Evolutionary conservation across 768 basidiomycete species (phyloP), one percentile per base, ranked within the genome.

Genomic region (Punctularia strigosozonata): DNA sequence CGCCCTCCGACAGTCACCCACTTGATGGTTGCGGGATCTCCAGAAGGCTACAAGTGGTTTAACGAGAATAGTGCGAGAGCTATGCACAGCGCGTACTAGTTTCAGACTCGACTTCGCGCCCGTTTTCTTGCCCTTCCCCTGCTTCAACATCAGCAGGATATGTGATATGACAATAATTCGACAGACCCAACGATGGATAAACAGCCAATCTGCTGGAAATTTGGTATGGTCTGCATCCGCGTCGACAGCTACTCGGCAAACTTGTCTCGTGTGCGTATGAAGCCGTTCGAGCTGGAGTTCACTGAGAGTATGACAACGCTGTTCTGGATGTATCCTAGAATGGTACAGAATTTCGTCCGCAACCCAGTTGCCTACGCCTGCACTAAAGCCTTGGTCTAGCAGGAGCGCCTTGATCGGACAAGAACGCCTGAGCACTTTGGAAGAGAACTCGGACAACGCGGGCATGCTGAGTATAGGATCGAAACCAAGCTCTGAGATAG

Each of bases 351-450:
- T 73, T 57, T 84, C 79, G 51, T 82, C 77, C 76, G 84, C 83
- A 15, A 87, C 73, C 78, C 83, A 87, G 52, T 87, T 88, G 3
- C 85, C 80, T 7, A 88, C 72, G 1, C 85, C 85, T 8, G 83
- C 82, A 44, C 73, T 80, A 60, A 87, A 86, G 0, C 77, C 73
- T 53, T 87, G 83, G 54, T 87, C 77, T 30, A 86, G 65, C 12
- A 87, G 63, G n/a, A 88, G 63, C 1, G 78, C 75, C 50, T 86
- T 87, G 40, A 82, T 67, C 3, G 83, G 75, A 40, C 77, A 78
- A 4, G 66, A 58, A 39, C 79, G 68, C 46, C 69, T 79, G 18
- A 54, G 52, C 21, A 82, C 62, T 14, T 62, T 45, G 0, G 50
- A 39, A 33, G 58, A 54, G 53, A 83, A 84, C 24, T 69, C 63